These are phyloP conservation scores for Diaporthe humulicola DNA, from an alignment of 2,329 filamentous ascomycete species.

Conservation along the genomic window DNA sequence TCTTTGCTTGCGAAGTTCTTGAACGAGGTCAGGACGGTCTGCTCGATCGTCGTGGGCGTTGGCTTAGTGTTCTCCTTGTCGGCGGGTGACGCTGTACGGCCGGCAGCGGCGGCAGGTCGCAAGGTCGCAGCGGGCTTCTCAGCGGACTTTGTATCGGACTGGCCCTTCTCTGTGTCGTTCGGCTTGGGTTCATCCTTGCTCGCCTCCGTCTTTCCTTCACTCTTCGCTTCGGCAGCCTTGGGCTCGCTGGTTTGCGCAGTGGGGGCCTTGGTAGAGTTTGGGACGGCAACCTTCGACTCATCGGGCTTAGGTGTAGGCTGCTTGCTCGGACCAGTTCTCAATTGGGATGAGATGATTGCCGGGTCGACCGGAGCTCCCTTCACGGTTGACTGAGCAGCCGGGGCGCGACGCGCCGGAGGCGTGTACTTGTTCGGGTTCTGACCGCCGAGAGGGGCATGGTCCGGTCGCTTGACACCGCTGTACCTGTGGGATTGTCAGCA, in stretches of 20 bases:
- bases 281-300: constrained; percentile 48
- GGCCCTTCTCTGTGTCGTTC: constrained; percentile 47
- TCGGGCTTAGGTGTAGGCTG: constrained; percentile 53
- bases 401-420: constrained; percentile 87
- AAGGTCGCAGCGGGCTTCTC: constrained; percentile 40
- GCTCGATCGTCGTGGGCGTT: constrained; percentile 73
- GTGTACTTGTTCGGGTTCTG: constrained; percentile 80
- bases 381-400: constrained; percentile 79
- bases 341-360: constrained; percentile 90
- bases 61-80: constrained; percentile 56
- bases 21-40: constrained; percentile 73
- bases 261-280: constrained; percentile 44
- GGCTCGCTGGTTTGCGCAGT: constrained; percentile 48
- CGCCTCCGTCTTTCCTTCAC: constrained; percentile 41
- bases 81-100: constrained; percentile 56
- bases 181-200: constrained; percentile 49
- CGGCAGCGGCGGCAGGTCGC: constrained; percentile 51
- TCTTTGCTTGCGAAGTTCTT: constrained; percentile 73
- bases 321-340: constrained; percentile 65
- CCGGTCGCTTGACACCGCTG: constrained; percentile 85
- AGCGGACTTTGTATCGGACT: constrained; percentile 42
- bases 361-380: constrained; percentile 85
- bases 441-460: constrained; percentile 75
- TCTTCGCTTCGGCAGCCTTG: constrained; percentile 44
- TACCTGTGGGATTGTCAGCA: constrained; percentile 69